Base-by-base conservation (phyloP, 495 filamentous ascomycete genomes). In the Talaromyces wortmannii region DNA sequence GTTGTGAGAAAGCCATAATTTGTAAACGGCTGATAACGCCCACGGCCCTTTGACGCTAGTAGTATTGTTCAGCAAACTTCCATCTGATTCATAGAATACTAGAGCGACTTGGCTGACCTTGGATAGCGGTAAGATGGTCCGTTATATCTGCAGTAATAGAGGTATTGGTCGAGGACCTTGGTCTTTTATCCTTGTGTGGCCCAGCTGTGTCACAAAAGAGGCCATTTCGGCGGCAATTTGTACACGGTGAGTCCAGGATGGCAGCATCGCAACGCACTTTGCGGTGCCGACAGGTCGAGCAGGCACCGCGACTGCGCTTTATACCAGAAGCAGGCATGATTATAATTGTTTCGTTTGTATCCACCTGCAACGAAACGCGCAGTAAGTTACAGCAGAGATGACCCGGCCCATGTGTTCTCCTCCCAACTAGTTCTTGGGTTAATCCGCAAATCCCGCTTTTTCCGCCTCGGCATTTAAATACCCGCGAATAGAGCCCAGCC, bases 231-330 rank as follows among this genome's bases (percentile, higher is more conserved):
- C 55, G 73, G 55, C 76, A 79, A 44, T 77, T 75, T 58, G 76
- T 76, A 59, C 74, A 79, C 10, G 76, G 74, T 48, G 67, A 64
- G 1, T 74, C 74, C 7, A 69, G 62, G 31, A 77, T 73, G 3
- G 73, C 73, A 6, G 76, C 74, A 52, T 79, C 76, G 55, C 76
- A 79, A 45, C 76, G 73, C 31, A 79, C 74, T 56, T 78, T 77
- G 15, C 76, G 69, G 55, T 72, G 68, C 45, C 74, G 68, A 50
- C 75, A 79, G 57, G 73, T 74, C 11, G 69, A 59, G 30, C 76
- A 79, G 12, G 74, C 75, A 13, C 36, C 36, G 36, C 36, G 36
- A 40, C 8, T 13, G 13, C 36, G 36, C 36, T 40, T 40, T 8
- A 40, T 40, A 13, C 36, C 36, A 40, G 36, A 40, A 13, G 8